Evolutionary conservation across 495 filamentous ascomycete species (phyloP).

Genomic region (Neurospora sp.): DNA sequence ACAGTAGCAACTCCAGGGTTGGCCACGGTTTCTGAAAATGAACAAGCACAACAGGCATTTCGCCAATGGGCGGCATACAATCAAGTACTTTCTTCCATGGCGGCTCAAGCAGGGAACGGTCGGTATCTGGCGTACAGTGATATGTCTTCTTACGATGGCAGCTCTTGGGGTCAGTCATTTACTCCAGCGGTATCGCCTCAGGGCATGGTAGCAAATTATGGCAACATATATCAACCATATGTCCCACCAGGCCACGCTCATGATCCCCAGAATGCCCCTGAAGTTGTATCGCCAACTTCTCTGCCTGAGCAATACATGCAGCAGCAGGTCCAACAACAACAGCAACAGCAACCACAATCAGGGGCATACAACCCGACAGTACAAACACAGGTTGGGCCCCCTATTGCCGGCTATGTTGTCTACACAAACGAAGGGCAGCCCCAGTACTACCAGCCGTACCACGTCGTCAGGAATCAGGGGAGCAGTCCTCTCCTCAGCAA

Average conservation of each 20-base stretch:
- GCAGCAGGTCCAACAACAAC: not conserved
- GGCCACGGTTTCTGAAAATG: not conserved
- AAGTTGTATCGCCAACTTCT: not conserved
- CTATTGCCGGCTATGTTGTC: not conserved
- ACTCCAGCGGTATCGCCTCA: not conserved
- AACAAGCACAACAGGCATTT: not conserved
- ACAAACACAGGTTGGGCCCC: not conserved
- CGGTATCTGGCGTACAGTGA: not conserved
- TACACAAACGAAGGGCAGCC: not conserved
- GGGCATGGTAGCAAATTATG: not conserved
- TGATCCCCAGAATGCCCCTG: not conserved
- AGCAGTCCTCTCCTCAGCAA: not conserved
- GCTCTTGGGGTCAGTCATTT: not conserved
- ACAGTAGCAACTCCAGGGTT: not conserved
- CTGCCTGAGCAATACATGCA: not conserved
- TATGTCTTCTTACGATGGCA: not conserved
- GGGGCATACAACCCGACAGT: not conserved
- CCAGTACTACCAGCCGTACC: not conserved
- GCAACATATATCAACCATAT: not conserved
- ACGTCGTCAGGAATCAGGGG: not conserved
- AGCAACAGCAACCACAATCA: not conserved
- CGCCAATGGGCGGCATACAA: not conserved
- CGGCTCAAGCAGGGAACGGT: not conserved
- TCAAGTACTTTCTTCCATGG: not conserved
- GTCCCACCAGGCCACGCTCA: not conserved